These are phyloP conservation scores for Cyclostephanos tholiformis DNA, from an alignment of 108 stramenopile genomes.

Conservation along the genomic window DNA sequence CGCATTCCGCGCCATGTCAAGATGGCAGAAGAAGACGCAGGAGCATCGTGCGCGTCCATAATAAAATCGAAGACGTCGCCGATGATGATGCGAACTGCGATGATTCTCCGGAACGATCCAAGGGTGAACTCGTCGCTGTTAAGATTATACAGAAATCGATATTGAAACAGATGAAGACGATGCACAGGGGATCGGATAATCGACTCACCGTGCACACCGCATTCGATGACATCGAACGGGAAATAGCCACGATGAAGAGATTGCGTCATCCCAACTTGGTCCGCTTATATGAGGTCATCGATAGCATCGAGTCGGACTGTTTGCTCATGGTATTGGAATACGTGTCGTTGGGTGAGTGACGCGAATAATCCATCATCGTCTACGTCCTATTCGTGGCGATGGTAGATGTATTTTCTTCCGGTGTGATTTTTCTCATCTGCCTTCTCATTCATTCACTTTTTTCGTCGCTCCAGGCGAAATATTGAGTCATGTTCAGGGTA, in stretches of 20 bases:
- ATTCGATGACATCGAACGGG: slow-evolving; percentile 81
- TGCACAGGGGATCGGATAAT: slow-evolving; percentile 50
- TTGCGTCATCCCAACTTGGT: slow-evolving; percentile 87
- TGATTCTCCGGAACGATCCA: slow-evolving; percentile 1
- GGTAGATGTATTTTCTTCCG: neutral
- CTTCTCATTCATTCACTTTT: no score
- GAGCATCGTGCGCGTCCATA: slow-evolving; percentile 31
- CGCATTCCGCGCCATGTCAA: slow-evolving; percentile 1
- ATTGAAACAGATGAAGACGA: slow-evolving; percentile 77
- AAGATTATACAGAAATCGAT: slow-evolving; percentile 83
- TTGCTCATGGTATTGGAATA: slow-evolving; percentile 91
- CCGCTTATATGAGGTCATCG: slow-evolving; percentile 79
- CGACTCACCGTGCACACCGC: slow-evolving; percentile 70
- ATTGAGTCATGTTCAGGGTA: slow-evolving; percentile 76
- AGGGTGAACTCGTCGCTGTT: slow-evolving; percentile 79
- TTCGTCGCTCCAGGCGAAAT: slow-evolving; percentile 48
- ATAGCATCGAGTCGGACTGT: slow-evolving; percentile 76
- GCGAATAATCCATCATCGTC: neutral
- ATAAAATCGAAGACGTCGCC: slow-evolving; percentile 1
- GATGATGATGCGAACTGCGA: neutral
- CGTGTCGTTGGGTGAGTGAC: slow-evolving; percentile 70
- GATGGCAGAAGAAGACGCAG: slow-evolving; percentile 14
- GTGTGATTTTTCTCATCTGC: neutral
- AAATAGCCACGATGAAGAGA: slow-evolving; percentile 90
- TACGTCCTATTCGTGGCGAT: neutral